Base-by-base conservation (phyloP, 805 yeast species). In the Ogataea philodendri region DNA sequence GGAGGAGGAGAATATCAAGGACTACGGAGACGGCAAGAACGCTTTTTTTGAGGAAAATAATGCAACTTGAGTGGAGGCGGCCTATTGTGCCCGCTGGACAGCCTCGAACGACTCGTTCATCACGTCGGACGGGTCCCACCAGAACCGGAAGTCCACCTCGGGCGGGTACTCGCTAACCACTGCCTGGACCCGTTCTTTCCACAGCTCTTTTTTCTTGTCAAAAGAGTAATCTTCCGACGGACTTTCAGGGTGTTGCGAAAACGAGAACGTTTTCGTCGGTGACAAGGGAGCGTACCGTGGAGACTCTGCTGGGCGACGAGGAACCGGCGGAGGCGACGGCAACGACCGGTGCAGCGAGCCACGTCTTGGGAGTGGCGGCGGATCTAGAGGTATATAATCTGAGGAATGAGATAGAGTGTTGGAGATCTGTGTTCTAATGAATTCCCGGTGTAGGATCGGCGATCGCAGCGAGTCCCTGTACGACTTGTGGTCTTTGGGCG, bases 1-100 rank as follows among this genome's bases (percentile, higher is more conserved):
- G 26, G 63, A 52, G 25, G 62, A 52, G 24, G 69, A 63, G 25
- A 69, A 66, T 34, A 71, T 79, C 46, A 81, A 75, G 56, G 89
- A 81, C 60, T 81, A 81, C 48, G 89, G 89, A 55, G 86, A 82
- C 59, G 89, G 86, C 54, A 37, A 53, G 7, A 48, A 51, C 32
- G 71, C 67, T 5, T 60, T 62, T 44, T 54, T 57, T 9, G 61
- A 53, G 31, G 58, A 63, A 20, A 52, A 56, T 27, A 27, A 37
- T 22, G 39, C 39, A 26, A 20, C 35, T 29, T 26, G 25, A 22
- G 15, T 26, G 19, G 14, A 15, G 15, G 15, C 6, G 16, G 26
- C 16, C 27, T 14, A 25, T 21, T 37, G 30, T 21, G 34, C 28
- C n/a, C 27, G 17, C 22, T 20, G 29, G 19, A 56, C 32, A 7